phyloP scores from a whole-genome alignment of 2,329 filamentous ascomycete genomes.

The Venturiaceae sp. region DNA sequence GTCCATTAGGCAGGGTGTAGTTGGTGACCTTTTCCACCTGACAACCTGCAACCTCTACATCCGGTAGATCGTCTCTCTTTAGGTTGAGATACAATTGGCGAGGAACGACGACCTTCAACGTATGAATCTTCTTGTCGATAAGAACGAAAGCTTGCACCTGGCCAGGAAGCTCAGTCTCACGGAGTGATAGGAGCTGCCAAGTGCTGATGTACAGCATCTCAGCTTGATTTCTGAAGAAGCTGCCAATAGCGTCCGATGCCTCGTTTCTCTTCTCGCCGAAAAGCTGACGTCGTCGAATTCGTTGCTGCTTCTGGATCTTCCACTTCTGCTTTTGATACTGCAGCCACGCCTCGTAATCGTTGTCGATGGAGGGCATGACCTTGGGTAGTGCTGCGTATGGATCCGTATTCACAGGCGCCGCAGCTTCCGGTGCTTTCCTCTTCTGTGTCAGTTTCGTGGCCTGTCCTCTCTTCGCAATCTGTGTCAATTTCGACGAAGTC shows the following conservation, averaged over 20 bases:
- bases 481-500: constrained; percentile 38
- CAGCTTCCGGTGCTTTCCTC: constrained; percentile 35
- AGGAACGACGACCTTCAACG: constrained; percentile 79
- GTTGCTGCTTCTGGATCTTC: constrained; percentile 92
- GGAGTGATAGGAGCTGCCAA: constrained; percentile 89
- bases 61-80: constrained; percentile 75
- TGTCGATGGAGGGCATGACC: constrained; percentile 72
- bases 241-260: constrained; percentile 52
- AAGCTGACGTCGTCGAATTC: constrained; percentile 74
- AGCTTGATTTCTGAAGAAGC: constrained; percentile 82
- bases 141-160: constrained; percentile 82
- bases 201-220: constrained; percentile 83
- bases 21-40: constrained; percentile 88
- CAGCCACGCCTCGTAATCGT: constrained; percentile 82
- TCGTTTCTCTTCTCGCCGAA: constrained; percentile 74
- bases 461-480: constrained; percentile 46
- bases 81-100: constrained; percentile 87
- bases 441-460: constrained; percentile 39
- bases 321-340: constrained; percentile 97
- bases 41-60: constrained; percentile 78
- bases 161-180: constrained; percentile 72
- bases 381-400: constrained; percentile 75
- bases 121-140: constrained; percentile 87
- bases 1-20: constrained; percentile 88
- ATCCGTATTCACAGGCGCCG: constrained; percentile 51